Evolutionary conservation across 768 basidiomycete genomes (phyloP), one percentile per base, ranked within the genome.

Genomic region (Russula brevipes): DNA sequence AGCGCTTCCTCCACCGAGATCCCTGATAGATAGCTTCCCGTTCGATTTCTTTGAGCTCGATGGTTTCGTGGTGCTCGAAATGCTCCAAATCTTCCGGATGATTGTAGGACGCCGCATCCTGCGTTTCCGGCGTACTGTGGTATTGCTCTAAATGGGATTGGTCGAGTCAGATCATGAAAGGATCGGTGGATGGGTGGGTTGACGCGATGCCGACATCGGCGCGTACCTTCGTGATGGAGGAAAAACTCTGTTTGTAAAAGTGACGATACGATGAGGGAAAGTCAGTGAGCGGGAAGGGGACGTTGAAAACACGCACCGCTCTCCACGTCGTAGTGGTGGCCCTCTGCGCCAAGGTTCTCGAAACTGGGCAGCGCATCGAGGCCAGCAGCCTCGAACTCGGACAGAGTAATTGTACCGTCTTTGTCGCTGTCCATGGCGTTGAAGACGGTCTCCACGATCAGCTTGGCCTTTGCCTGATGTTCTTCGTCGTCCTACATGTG

Each of bases 71-170:
- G 57, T 91, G 85, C 33, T 85, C 80, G 71, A 98, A 98, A 72
- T 99, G 96, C 69, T 95, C 94, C 51, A 88, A 60, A 73, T 94
- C 93, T 75, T 98, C 97, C 0, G 94, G 89, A 73, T 99, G 97
- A 63, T 72, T 88, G 76, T 98, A 99, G 0, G 94, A 82, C 68
- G 93, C 92, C 72, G 98, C 95, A 0, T 94, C 94, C 74, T 98
- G 97, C 0, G 96, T 98, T 73, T 98, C 97, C 0, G 94, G 95
- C 41, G 96, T 98, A 35, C 86, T 88, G 76, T 99, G 97, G 80
- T 81, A 97, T 75, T 91, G 76, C 76, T 98, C 91, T 92, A 69
- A 14, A 19, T 30, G 16, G 12, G 9, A 4, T 11, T 10, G 41
- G 14, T 10, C 38, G 33, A n/a, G 66, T 33, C 45, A 30, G 17